Percentiles rank a stretch among this genome's conserved stretches.
These are phyloP conservation scores for Persicaria tinctoria DNA, from an alignment of 148 eudicot genomes.

Conservation along the genomic window DNA sequence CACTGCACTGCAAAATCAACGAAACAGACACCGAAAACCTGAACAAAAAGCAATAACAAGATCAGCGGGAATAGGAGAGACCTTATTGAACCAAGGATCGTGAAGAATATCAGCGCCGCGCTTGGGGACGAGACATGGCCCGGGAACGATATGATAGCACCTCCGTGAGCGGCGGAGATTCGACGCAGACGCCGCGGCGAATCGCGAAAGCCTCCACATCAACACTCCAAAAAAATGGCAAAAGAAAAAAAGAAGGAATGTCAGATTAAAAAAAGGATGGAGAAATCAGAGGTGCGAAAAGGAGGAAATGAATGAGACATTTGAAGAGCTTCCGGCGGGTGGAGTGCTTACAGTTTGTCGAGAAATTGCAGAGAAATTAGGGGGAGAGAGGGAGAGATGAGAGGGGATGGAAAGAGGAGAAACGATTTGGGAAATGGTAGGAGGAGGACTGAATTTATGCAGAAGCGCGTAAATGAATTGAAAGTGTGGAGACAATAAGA, in stretches of 20 bases:
- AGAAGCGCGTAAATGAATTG: neutral
- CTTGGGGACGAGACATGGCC: constrained; percentile 96
- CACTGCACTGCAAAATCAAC: neutral
- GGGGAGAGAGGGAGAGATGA: neutral
- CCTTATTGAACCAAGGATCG: constrained; percentile 99
- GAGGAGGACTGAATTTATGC: neutral
- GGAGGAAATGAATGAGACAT: neutral
- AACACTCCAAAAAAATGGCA: neutral
- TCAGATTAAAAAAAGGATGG: neutral
- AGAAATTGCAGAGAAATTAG: neutral
- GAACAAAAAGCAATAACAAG: neutral
- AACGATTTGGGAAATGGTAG: neutral
- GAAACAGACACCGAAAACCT: neutral
- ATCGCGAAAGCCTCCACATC: constrained; percentile 69
- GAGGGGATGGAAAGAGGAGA: neutral
- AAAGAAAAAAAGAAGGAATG: neutral
- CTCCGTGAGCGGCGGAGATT: constrained; percentile 48
- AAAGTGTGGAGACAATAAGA: neutral
- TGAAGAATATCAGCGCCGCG: constrained; percentile 97
- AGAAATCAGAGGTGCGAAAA: neutral
- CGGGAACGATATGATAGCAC: constrained; percentile 62
- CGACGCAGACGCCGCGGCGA: constrained; percentile 30
- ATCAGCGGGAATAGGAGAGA: constrained; percentile 10
- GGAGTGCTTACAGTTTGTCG: constrained; percentile 4
- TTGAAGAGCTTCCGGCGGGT: neutral